Percentiles rank a stretch among this genome's conserved stretches.
Conservation (phyloP, 106 monocot species). For the Phalaenopsis aphrodite region DNA sequence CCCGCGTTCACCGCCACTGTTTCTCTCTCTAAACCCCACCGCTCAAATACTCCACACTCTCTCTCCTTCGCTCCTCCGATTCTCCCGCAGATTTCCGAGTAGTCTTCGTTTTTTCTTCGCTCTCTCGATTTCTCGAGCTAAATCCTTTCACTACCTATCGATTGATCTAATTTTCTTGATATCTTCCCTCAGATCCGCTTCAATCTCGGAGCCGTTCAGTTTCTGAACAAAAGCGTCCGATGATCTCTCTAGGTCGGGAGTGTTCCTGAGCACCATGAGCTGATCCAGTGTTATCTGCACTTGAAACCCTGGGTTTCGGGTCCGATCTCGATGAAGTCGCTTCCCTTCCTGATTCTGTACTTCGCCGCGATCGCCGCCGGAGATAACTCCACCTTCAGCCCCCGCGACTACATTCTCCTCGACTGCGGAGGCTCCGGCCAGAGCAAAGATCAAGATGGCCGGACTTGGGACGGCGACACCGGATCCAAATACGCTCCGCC, state of each 20-base stretch:
- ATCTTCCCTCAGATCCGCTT: not conserved
- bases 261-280: not conserved
- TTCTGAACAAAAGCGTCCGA: not conserved
- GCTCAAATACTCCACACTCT: not conserved
- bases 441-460: not conserved
- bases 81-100: not conserved
- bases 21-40: not conserved
- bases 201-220: not conserved
- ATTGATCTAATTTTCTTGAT: not conserved
- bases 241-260: not conserved
- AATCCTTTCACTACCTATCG: not conserved
- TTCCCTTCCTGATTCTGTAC: not conserved
- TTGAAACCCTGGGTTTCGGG: not conserved
- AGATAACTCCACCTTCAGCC: not conserved
- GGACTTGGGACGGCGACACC: conserved; percentile 9
- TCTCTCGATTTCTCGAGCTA: not conserved
- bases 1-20: not conserved
- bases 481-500: conserved; percentile 3
- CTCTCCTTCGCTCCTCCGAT: not conserved
- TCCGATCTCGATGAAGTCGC: conserved; percentile 2
- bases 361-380: not conserved
- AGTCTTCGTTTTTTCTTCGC: not conserved
- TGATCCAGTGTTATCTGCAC: not conserved
- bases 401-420: conserved; percentile 9
- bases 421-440: conserved; percentile 5